Base-by-base conservation (phyloP, 305 asterid species). In the Fraxinus angustifolia region DNA sequence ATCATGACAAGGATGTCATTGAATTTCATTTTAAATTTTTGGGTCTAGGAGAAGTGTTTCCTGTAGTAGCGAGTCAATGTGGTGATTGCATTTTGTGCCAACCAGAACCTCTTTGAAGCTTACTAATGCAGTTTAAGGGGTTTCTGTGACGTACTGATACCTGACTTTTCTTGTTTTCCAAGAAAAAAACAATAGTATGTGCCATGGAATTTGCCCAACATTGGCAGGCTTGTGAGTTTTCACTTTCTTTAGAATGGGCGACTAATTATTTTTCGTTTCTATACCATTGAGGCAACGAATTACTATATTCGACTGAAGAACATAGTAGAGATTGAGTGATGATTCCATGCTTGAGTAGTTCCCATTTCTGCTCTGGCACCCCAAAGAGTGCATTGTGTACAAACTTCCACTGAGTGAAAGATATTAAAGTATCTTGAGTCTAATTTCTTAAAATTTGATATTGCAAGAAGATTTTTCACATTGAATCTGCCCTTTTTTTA, bases 31-130 rank as follows among this genome's bases (percentile, higher is more conserved):
- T 11, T 70, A 33, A 48, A 3, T 0, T 70, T 56, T 38, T 11
- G 0, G 40, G 56, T 30, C 48, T 33, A 77, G 45, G 67, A n/a
- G 12, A 16, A 30, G 48, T 76, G 78, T 35, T 28, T 70, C 11
- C 21, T 80, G 50, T 21, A 42, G 60, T 30, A 33, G 81, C 17
- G 38, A 50, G 50, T 30, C 8, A 14, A 26, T 73, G 8, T 48
- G 75, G 35, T 42, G 68, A 65, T 81, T 31, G 71, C 14, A 65
- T 76, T 71, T 35, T 36, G 74, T 80, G 80, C 65, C 33, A 35
- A 42, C 67, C 53, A 72, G 26, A 10, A 11, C 75, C 58, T 62
- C 38, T 73, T 17, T 2, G 36, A 34, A n/a, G 78, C 65, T 77
- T 33, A 71, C 31, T 71, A 40, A 34, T 76, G 40, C 28, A 21